These are phyloP conservation scores for Ballota nigra DNA, from an alignment of 257 asterid genomes.

Conservation along the genomic window DNA sequence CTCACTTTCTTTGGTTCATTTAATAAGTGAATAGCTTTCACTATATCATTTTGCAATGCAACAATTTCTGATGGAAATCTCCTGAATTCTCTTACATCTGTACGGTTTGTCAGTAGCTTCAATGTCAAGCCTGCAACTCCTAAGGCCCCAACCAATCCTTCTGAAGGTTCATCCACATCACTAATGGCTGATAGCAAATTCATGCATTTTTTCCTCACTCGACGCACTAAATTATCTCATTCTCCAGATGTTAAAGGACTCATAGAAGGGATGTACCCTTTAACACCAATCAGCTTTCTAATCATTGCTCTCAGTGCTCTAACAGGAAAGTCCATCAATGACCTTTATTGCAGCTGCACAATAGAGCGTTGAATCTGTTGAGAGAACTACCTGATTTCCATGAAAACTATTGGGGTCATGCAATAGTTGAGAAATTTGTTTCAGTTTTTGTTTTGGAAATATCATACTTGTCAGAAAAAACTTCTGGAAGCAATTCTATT, in stretches of 20 bases:
- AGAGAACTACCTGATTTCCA: conserved; percentile 18
- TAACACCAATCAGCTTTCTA: conserved; percentile 54
- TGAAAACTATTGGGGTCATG: conserved; percentile 40
- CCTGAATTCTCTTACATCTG: conserved; percentile 40
- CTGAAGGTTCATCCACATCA: conserved; percentile 46
- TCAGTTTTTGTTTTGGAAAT: conserved; percentile 33
- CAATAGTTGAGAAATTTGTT: conserved; percentile 41
- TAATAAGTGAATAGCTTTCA: conserved; percentile 53
- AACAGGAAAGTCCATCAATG: conserved; percentile 41
- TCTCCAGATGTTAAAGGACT: conserved; percentile 12
- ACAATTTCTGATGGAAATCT: conserved; percentile 57
- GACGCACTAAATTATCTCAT: conserved; percentile 21
- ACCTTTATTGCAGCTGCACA: conserved; percentile 50
- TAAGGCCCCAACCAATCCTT: conserved; percentile 57
- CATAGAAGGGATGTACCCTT: conserved; percentile 42
- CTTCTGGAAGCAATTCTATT: conserved; percentile 40
- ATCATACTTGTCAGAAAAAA: conserved; percentile 30
- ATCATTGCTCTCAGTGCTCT: conserved; percentile 53
- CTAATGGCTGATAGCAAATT: conserved; percentile 44
- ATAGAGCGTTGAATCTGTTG: conserved; percentile 38
- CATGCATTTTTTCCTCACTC: conserved; percentile 42
- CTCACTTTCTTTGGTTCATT: conserved; percentile 32
- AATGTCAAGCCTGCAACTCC: conserved; percentile 65
- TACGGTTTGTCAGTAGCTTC: conserved; percentile 42
- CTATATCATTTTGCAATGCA: conserved; percentile 69